phyloP scores from a whole-genome alignment of 1,139 yeast species.

The Dujonia santamariae region DNA sequence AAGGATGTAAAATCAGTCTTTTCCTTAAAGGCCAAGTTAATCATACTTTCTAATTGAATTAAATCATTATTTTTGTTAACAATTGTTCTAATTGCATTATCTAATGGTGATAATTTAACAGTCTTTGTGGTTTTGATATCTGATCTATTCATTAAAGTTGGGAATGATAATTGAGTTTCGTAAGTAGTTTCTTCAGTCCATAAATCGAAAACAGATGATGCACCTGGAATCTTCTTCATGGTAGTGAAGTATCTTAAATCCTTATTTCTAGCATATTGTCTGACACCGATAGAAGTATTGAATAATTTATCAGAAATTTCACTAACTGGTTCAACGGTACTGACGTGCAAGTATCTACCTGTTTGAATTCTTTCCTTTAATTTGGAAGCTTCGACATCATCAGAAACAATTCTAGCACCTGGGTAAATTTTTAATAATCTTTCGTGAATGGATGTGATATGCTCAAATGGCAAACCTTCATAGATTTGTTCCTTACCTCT shows the following conservation, averaged over 20 bases:
- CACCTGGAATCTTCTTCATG: constrained; percentile 71
- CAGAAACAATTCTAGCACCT: constrained; percentile 72
- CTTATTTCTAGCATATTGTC: constrained; percentile 69
- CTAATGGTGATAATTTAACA: constrained; percentile 77
- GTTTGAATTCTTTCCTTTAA: constrained; percentile 51
- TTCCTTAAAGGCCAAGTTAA: constrained; percentile 54
- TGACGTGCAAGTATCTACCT: constrained; percentile 73
- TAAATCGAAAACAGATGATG: constrained; percentile 67
- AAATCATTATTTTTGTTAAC: constrained; percentile 70
- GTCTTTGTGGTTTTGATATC: constrained; percentile 56
- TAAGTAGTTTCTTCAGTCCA: constrained; percentile 90
- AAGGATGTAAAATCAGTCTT: constrained; percentile 48
- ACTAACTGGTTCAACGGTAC: constrained; percentile 67
- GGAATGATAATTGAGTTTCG: constrained; percentile 76
- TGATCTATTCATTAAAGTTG: constrained; percentile 83
- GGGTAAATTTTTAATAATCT: constrained; percentile 74
- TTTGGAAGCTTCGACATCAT: constrained; percentile 59
- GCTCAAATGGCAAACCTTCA: constrained; percentile 88
- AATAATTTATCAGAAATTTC: constrained; percentile 49
- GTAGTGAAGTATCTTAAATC: constrained; percentile 69
- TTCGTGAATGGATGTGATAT: constrained; percentile 79
- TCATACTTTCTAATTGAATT: constrained; percentile 62
- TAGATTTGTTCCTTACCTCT: constrained; percentile 77
- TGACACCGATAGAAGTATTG: constrained; percentile 55
- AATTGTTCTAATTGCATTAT: constrained; percentile 73